A percentile compares a stretch with the other conserved stretches of the same genome.
These are phyloP conservation scores for Cylindrodendrum hubeiense DNA, from an alignment of 2,329 filamentous ascomycete genomes.

Conservation along the genomic window DNA sequence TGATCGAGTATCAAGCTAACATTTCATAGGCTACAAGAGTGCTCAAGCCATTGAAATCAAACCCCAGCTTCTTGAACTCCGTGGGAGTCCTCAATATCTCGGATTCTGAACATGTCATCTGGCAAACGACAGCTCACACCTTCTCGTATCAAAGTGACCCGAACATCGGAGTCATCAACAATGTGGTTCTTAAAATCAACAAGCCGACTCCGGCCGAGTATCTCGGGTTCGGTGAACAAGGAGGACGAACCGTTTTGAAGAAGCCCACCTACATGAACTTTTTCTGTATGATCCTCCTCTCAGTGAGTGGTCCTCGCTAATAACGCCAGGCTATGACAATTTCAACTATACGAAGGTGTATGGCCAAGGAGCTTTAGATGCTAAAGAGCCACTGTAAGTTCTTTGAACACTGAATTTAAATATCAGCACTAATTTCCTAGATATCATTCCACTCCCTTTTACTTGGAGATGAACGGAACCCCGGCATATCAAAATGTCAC, in stretches of 20 bases:
- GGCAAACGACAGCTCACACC: slow-evolving; percentile 1
- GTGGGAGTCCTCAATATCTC: background rate
- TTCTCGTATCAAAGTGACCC: background rate
- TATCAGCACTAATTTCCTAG: background rate
- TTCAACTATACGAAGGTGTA: slow-evolving; percentile 12
- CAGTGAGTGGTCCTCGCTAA: background rate
- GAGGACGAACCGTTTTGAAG: slow-evolving; percentile 13
- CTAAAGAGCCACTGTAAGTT: slow-evolving; percentile 12
- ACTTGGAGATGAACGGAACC: slow-evolving; percentile 9
- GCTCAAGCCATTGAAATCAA: background rate
- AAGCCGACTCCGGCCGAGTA: slow-evolving; percentile 12
- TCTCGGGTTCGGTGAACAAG: slow-evolving; percentile 16
- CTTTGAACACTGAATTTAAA: background rate
- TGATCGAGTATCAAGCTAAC: background rate
- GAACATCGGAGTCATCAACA: slow-evolving; percentile 6
- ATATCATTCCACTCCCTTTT: slow-evolving; percentile 16
- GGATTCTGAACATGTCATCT: slow-evolving; percentile 7
- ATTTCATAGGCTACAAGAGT: background rate
- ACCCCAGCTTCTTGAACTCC: background rate
- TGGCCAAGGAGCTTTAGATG: slow-evolving; percentile 3
- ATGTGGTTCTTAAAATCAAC: background rate
- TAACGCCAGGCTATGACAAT: slow-evolving; percentile 1
- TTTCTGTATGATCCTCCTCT: slow-evolving; percentile 1
- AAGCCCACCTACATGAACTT: slow-evolving; percentile 17
- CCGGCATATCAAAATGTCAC: slow-evolving; percentile 1